phyloP scores from a whole-genome alignment of 1,284 basidiomycete species.

The Moesziomyces antarcticus region DNA sequence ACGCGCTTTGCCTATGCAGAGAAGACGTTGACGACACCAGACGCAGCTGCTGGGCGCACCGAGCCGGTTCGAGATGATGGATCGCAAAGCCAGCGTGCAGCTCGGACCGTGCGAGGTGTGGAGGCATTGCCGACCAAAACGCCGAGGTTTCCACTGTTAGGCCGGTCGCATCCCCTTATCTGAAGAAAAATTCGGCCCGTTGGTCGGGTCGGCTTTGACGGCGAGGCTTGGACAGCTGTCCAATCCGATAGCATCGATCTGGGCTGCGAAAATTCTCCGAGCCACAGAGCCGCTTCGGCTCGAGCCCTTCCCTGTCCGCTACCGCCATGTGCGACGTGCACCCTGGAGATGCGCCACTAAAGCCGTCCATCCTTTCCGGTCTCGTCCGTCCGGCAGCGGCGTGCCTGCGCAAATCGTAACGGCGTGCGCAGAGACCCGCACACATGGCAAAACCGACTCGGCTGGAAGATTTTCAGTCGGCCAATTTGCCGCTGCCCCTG shows the following conservation, averaged over 20 bases:
- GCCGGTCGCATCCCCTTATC: neutral
- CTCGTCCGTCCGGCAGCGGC: neutral
- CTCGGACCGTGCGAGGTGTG: conserved; percentile 10
- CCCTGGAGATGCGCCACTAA: neutral
- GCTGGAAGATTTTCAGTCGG: conserved; percentile 1
- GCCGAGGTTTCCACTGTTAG: conserved; percentile 9
- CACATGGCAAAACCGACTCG: neutral
- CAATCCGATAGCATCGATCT: conserved; percentile 9
- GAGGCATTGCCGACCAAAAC: conserved; percentile 5
- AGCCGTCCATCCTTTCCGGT: neutral
- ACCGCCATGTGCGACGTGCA: neutral
- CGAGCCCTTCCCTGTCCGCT: neutral
- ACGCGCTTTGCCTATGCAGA: neutral
- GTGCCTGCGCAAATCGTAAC: neutral
- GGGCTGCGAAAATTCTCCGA: conserved; percentile 7
- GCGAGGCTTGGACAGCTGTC: conserved; percentile 3
- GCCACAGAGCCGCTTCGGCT: neutral
- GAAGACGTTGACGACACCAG: neutral
- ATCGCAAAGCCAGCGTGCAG: neutral
- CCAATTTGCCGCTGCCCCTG: conserved; percentile 3
- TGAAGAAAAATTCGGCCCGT: neutral
- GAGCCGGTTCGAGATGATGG: neutral
- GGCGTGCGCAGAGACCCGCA: no score
- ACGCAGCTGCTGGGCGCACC: no score
- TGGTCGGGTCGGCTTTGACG: conserved; percentile 27